Evolutionary conservation across 2,329 filamentous ascomycete species (phyloP).

Genomic region (Tricladium varicosporioides): DNA sequence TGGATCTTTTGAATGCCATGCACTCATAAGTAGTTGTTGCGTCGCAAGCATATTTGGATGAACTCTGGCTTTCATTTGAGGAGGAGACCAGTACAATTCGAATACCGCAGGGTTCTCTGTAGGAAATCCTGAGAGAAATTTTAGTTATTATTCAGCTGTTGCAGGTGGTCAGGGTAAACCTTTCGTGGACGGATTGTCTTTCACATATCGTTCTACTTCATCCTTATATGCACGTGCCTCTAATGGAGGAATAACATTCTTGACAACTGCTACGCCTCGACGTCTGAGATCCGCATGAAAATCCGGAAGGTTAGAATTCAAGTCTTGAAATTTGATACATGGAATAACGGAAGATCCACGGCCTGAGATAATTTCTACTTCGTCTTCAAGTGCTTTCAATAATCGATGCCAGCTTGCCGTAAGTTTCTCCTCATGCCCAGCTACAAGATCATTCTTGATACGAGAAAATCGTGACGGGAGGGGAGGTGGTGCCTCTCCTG

Average conservation of each 20-base stretch:
- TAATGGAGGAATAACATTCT: slow-evolving; percentile 60
- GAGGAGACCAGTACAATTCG: slow-evolving; percentile 72
- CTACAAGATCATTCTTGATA: slow-evolving; percentile 52
- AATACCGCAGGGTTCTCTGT: slow-evolving; percentile 66
- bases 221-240: slow-evolving; percentile 65
- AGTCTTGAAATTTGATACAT: slow-evolving; percentile 46
- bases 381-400: slow-evolving; percentile 42
- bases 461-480: slow-evolving; percentile 55
- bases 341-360: slow-evolving; percentile 51
- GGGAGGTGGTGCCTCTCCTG: slow-evolving; percentile 42
- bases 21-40: slow-evolving; percentile 60
- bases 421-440: slow-evolving; percentile 48
- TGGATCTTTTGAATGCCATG: slow-evolving; percentile 50
- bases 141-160: background rate
- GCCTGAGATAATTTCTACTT: slow-evolving; percentile 47
- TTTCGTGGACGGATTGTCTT: slow-evolving; percentile 58
- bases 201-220: slow-evolving; percentile 63
- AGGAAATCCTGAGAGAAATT: slow-evolving; percentile 54
- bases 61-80: slow-evolving; percentile 65
- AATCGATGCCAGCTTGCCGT: slow-evolving; percentile 48
- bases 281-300: slow-evolving; percentile 22
- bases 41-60: slow-evolving; percentile 62
- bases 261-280: slow-evolving; percentile 48
- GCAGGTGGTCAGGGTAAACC: slow-evolving; percentile 10
- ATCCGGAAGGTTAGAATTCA: slow-evolving; percentile 23